phyloP scores from a whole-genome alignment of 1,284 basidiomycete genomes.

The Pseudomicrostroma phylloplanum region DNA sequence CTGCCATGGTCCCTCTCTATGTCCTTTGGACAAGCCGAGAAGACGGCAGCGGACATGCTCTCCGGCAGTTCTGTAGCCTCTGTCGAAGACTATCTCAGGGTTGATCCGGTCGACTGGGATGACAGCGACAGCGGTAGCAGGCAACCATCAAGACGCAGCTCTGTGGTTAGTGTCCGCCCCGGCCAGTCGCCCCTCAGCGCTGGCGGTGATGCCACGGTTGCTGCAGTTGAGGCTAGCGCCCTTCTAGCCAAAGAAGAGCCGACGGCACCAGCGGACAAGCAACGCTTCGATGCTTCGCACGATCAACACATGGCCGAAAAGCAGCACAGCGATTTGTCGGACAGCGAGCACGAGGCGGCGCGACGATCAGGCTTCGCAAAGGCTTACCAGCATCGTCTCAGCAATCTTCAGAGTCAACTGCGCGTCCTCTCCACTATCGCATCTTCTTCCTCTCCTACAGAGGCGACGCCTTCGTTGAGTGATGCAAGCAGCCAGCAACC shows the following conservation, averaged over 20 bases:
- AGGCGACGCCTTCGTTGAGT: background rate
- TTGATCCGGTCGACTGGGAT: constrained; percentile 1
- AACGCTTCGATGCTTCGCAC: background rate
- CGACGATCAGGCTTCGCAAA: constrained; percentile 11
- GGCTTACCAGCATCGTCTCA: constrained; percentile 14
- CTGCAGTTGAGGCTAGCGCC: background rate
- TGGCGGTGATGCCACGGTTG: background rate
- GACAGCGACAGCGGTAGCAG: background rate
- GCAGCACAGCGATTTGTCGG: background rate
- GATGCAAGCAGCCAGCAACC: background rate
- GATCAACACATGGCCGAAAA: background rate
- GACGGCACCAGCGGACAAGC: background rate
- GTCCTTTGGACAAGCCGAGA: background rate
- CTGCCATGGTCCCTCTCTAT: background rate
- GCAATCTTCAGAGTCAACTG: constrained; percentile 5
- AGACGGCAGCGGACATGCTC: constrained; percentile 1
- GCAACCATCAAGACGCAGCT: background rate
- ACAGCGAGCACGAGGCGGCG: background rate
- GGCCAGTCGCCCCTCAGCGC: background rate
- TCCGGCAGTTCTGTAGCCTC: background rate
- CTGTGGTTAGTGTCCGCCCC: background rate
- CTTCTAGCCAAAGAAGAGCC: background rate
- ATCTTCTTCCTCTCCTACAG: too few species aligned
- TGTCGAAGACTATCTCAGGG: background rate
- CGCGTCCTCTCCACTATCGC: background rate